These are phyloP conservation scores for Prorocentrum cordatum DNA, from an alignment of 169 alveolate genomes.

Conservation along the genomic window DNA sequence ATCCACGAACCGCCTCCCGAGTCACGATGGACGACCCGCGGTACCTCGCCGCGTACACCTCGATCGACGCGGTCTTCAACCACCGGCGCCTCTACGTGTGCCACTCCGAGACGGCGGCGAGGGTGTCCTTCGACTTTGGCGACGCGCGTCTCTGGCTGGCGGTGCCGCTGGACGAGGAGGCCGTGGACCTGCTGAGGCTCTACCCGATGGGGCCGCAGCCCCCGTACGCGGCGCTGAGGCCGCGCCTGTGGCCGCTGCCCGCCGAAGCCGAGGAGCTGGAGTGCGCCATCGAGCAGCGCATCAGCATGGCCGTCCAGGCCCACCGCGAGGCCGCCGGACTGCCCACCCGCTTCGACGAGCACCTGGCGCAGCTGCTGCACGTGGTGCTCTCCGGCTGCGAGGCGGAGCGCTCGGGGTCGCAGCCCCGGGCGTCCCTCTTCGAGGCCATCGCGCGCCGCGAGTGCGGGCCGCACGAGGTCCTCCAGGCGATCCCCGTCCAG, in stretches of 20 bases:
- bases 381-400: neutral
- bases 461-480: no score
- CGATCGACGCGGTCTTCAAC: slow-evolving; percentile 62
- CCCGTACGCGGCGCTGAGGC: no score
- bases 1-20: neutral
- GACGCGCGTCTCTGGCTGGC: neutral
- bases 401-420: neutral
- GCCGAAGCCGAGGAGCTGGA: no score
- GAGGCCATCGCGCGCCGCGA: no score
- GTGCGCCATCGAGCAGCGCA: no score
- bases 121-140: neutral
- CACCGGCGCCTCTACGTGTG: slow-evolving; percentile 20
- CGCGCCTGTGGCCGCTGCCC: no score
- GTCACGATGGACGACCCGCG: neutral
- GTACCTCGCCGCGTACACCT: no score
- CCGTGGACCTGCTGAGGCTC: no score
- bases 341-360: neutral
- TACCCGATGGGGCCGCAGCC: no score
- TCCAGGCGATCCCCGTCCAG: neutral
- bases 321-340: neutral
- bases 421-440: no score
- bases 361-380: neutral
- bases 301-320: no score
- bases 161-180: neutral
- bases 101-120: neutral